These are phyloP conservation scores for Serendipita sp. DNA, from an alignment of 768 basidiomycete genomes.

Conservation along the genomic window DNA sequence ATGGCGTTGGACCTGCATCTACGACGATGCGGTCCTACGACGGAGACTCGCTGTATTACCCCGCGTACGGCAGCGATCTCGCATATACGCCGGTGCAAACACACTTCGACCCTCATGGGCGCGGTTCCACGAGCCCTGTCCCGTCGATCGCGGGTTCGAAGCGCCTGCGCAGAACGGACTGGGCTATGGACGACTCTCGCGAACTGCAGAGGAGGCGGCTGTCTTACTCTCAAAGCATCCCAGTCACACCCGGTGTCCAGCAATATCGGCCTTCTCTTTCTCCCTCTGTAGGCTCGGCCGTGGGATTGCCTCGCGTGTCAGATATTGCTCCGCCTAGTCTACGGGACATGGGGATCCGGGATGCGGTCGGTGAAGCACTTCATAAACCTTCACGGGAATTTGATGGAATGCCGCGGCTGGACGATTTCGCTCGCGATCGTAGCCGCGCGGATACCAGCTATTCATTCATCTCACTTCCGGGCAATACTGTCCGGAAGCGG, in stretches of 20 bases:
- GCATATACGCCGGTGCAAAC: not conserved
- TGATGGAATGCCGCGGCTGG: not conserved
- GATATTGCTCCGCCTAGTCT: not conserved
- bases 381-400: not conserved
- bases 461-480: slow-evolving; percentile 66
- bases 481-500: slow-evolving; percentile 61
- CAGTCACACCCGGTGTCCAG: not conserved
- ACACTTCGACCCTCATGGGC: not conserved
- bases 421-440: not conserved
- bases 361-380: not conserved
- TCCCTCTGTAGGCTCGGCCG: not conserved
- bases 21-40: not conserved
- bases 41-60: not conserved
- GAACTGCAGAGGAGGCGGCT: not conserved
- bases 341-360: not conserved
- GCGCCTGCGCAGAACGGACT: not conserved
- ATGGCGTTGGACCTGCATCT: not conserved
- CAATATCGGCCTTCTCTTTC: not conserved
- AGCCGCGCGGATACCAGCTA: slow-evolving; percentile 41
- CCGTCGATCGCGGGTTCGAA: not conserved
- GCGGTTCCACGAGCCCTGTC: not conserved
- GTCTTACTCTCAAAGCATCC: not conserved
- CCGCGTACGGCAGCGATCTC: not conserved
- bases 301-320: not conserved
- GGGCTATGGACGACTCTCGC: not conserved